Evolutionary conservation across 129 eudicot species (phyloP).

Genomic region (Oenanthe sinensis): DNA sequence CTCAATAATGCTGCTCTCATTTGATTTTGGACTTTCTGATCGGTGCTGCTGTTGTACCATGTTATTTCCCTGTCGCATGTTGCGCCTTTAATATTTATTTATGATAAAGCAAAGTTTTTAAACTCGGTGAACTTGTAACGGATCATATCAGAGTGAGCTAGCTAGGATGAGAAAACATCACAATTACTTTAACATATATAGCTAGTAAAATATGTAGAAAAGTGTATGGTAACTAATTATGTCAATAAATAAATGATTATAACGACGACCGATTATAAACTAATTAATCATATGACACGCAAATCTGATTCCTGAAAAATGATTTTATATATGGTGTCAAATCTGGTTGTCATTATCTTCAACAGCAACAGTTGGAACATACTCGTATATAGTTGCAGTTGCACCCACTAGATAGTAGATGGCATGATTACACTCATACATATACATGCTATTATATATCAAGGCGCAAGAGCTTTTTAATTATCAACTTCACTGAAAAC

Average conservation of each 20-base stretch:
- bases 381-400: background rate
- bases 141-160: no score
- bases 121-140: no score
- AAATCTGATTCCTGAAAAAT: background rate
- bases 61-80: slow-evolving; percentile 23
- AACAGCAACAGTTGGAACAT: background rate
- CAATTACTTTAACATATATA: no score
- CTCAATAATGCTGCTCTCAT: slow-evolving; percentile 44
- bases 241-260: no score
- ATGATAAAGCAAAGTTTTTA: background rate
- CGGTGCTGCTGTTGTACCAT: slow-evolving; percentile 20
- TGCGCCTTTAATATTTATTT: background rate
- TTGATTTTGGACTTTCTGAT: slow-evolving; percentile 39
- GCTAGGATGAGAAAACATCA: no score
- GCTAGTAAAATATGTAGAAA: no score
- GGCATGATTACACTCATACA: background rate
- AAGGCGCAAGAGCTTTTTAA: background rate
- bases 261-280: background rate
- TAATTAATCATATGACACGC: background rate
- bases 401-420: background rate
- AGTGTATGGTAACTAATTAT: no score
- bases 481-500: background rate
- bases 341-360: background rate
- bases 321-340: background rate
- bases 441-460: background rate